Evolutionary conservation across 1,284 basidiomycete genomes (phyloP).

Genomic region (Porogramme epimiltina): DNA sequence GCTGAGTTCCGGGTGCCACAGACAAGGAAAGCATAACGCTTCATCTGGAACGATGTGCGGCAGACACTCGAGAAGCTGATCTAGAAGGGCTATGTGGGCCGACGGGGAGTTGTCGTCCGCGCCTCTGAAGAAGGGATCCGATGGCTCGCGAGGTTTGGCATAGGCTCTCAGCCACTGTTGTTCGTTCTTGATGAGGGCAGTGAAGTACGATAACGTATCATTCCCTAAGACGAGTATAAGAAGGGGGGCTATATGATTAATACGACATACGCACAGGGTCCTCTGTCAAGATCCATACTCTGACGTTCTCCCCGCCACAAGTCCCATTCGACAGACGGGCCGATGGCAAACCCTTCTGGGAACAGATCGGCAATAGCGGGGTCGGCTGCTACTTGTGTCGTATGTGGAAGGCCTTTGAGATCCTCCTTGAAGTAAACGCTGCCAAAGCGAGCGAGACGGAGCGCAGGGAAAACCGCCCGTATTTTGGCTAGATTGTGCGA

Average conservation of each 20-base stretch:
- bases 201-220: constrained; percentile 15
- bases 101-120: not conserved
- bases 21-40: constrained; percentile 15
- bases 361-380: constrained; percentile 15
- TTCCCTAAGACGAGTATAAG: not conserved
- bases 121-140: not conserved
- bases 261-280: constrained; percentile 26
- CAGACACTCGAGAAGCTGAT: constrained; percentile 5
- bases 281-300: constrained; percentile 25
- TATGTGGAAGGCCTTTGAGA: constrained; percentile 15
- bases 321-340: constrained; percentile 27
- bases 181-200: constrained; percentile 1
- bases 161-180: not conserved
- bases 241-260: not conserved
- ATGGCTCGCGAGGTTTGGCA: not conserved
- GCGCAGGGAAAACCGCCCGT: constrained; percentile 12
- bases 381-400: not conserved
- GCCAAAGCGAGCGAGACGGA: constrained; percentile 35
- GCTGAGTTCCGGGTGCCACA: constrained; percentile 37
- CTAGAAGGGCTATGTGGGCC: constrained; percentile 8
- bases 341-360: constrained; percentile 27
- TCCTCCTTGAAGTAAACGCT: constrained; percentile 40
- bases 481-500: not conserved
- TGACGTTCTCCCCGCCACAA: constrained; percentile 29
- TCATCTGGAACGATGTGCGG: constrained; percentile 8